A percentile compares a stretch with the other conserved stretches of the same genome.
Evolutionary conservation across 2,329 filamentous ascomycete species (phyloP).

Genomic region (Geoglossum cookeanum): DNA sequence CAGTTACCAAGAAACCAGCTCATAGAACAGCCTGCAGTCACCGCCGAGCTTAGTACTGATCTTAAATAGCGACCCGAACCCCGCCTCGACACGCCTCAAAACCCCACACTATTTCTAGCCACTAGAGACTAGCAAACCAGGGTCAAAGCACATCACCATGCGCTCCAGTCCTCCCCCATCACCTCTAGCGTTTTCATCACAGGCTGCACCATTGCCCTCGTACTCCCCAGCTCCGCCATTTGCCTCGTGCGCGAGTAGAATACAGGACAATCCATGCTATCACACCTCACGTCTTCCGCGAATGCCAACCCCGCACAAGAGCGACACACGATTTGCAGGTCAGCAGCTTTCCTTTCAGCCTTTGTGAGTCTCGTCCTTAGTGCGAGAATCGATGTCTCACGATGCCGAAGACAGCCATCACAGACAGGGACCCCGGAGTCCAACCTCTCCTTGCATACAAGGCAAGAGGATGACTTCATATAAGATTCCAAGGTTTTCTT

Average conservation of each 20-base stretch:
- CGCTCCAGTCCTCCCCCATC: slow-evolving; percentile 5
- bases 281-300: slow-evolving; percentile 63
- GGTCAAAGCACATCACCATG: not conserved
- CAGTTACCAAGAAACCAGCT: no score
- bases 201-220: slow-evolving; percentile 21
- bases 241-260: slow-evolving; percentile 65
- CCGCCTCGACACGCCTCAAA: no score
- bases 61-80: no score
- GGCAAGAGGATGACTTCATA: slow-evolving; percentile 60
- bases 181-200: slow-evolving; percentile 24
- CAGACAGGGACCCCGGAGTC: slow-evolving; percentile 32
- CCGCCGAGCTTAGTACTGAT: no score
- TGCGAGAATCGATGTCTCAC: slow-evolving; percentile 40
- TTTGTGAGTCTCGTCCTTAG: slow-evolving; percentile 42
- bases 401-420: slow-evolving; percentile 31
- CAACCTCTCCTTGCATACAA: slow-evolving; percentile 51
- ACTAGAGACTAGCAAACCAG: not conserved
- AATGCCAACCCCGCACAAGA: slow-evolving; percentile 58
- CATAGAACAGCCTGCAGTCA: no score
- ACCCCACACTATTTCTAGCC: no score
- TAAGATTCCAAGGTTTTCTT: slow-evolving; percentile 85
- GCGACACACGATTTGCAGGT: slow-evolving; percentile 55
- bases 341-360: slow-evolving; percentile 42
- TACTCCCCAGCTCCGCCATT: slow-evolving; percentile 24
- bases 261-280: slow-evolving; percentile 81